Conservation (phyloP, 2,329 filamentous ascomycete species). For the Xylariaceae sp. region DNA sequence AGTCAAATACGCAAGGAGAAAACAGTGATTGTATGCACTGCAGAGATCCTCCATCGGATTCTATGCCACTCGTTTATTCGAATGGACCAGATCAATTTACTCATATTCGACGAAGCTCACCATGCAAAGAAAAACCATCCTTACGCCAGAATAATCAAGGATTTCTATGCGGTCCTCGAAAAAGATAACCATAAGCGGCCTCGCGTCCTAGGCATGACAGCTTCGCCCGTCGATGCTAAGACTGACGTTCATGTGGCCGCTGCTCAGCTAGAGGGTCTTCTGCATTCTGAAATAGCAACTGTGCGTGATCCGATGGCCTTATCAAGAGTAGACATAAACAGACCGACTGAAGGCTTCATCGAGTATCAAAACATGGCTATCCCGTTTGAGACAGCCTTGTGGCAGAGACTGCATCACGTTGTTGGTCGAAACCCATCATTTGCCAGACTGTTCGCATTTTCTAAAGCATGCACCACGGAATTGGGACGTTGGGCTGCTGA, state of each 20-base stretch:
- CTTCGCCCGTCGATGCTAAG: conserved; percentile 85
- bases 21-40: conserved; percentile 89
- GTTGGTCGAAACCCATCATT: conserved; percentile 46
- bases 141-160: conserved; percentile 84
- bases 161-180: conserved; percentile 63
- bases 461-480: conserved; percentile 56
- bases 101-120: conserved; percentile 95
- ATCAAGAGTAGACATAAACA: conserved; percentile 51
- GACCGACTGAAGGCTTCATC: conserved; percentile 56
- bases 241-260: conserved; percentile 68
- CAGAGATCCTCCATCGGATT: conserved; percentile 76
- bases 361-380: conserved; percentile 46
- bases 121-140: conserved; percentile 92
- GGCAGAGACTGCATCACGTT: conserved; percentile 48
- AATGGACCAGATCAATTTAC: conserved; percentile 79
- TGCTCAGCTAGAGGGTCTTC: conserved; percentile 66
- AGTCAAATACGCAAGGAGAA: conserved; percentile 53
- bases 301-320: conserved; percentile 52
- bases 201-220: conserved; percentile 92
- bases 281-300: conserved; percentile 82
- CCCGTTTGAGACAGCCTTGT: conserved; percentile 62
- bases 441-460: conserved; percentile 53
- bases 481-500: conserved; percentile 85
- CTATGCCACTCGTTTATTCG: conserved; percentile 73
- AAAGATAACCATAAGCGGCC: conserved; percentile 51